Base-by-base conservation (phyloP, 2,329 filamentous ascomycete species). In the Fusarium sp. region DNA sequence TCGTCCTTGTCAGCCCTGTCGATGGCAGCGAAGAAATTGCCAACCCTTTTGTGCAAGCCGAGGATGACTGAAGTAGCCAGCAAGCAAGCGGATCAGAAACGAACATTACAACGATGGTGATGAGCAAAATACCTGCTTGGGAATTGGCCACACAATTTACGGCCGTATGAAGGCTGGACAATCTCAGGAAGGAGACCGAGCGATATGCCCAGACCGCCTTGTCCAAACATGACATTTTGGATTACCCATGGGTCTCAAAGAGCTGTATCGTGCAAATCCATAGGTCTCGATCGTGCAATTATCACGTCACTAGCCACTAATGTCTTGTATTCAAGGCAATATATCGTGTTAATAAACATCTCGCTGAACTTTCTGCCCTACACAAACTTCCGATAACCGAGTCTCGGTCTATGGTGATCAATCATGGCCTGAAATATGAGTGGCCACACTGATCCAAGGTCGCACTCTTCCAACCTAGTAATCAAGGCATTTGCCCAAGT, bases 1-100 rank as follows among this genome's bases (percentile, higher is more conserved):
- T 99, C 58, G 95, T 98, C 41, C 88, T 97, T 67, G 93, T 99
- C 78, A 96, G 93, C 68, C 96, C 96, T 6, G 87, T 96, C 55
- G 94, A 98, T 77, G 96, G 96, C 59, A 98, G 94, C 82, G 94
- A 98, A 82, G 91, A 95, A 81, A 99, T 99, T 76, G 89, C 92
- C 75, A 99, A 99, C 80, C 96, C 96, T 0, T 99, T 98, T 77
- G 84, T 92, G 56, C 90, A 93, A 77, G 85, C 87, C 25, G 91
- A 94, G 49, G 91, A 94, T 72, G 89, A 85, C 51, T 84, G 80
- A 84, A 47, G 25, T 42, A 30, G 7, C 27, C 24, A 13, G 14
- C 48, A 57, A 34, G 30, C 20, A 61, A 55, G 49, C 53, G 32
- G 48, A 52, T 13, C 53, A 58, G 54, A 69, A 70, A 57, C 32